Conservation (phyloP, 768 basidiomycete species). For the Psilocybe tampanensis region DNA sequence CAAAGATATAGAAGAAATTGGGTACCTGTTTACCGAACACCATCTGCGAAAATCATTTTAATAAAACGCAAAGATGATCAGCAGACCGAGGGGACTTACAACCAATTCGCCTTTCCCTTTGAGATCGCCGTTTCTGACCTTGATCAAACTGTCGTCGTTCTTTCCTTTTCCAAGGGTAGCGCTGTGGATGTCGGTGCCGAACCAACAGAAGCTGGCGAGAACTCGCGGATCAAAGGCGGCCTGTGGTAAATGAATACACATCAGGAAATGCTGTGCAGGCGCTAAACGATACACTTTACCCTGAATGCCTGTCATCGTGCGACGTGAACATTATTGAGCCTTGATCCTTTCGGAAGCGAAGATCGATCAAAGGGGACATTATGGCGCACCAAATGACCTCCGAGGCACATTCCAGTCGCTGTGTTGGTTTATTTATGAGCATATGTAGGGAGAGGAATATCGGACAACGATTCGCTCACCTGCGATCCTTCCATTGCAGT, state of each 20-base stretch:
- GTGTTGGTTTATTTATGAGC: slow-evolving; percentile 9
- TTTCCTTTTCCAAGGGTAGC: slow-evolving; percentile 86
- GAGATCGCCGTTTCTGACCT: slow-evolving; percentile 76
- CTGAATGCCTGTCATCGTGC: slow-evolving; percentile 37
- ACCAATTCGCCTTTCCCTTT: slow-evolving; percentile 82
- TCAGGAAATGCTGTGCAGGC: not conserved
- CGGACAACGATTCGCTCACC: slow-evolving; percentile 40
- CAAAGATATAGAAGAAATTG: slow-evolving; percentile 4
- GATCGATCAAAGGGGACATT: not conserved
- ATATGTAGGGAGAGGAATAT: not conserved
- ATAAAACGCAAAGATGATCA: not conserved
- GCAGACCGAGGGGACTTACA: slow-evolving; percentile 44
- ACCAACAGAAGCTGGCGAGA: slow-evolving; percentile 87
- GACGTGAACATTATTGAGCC: not conserved
- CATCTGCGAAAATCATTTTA: slow-evolving; percentile 51
- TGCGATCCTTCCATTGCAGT: slow-evolving; percentile 92
- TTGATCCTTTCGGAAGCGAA: slow-evolving; percentile 1
- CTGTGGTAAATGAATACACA: slow-evolving; percentile 36
- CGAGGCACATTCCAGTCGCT: slow-evolving; percentile 92
- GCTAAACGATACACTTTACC: slow-evolving; percentile 27
- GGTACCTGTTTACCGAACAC: slow-evolving; percentile 92
- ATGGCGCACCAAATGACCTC: slow-evolving; percentile 74
- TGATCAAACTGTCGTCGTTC: slow-evolving; percentile 78
- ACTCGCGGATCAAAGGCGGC: slow-evolving; percentile 88
- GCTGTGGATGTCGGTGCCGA: slow-evolving; percentile 91